These are phyloP conservation scores for Baudoinia panamericana DNA, from an alignment of 495 filamentous ascomycete species.

Conservation along the genomic window DNA sequence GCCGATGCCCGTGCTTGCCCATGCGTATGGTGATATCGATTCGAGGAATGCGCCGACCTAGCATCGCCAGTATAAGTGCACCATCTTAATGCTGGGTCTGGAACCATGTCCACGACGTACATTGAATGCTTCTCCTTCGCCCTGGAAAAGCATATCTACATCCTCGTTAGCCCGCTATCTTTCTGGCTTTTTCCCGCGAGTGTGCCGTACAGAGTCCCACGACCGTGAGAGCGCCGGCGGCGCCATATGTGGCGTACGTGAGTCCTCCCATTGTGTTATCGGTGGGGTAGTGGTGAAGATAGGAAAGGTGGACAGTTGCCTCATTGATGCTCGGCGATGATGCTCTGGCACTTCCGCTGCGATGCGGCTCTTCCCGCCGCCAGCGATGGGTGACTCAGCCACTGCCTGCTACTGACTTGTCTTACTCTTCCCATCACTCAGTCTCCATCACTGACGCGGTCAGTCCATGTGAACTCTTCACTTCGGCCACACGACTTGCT, in stretches of 20 bases:
- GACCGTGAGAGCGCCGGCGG: constrained; percentile 58
- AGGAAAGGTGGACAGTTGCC: constrained; percentile 5
- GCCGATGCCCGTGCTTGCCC: constrained; percentile 80
- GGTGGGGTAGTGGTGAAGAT: constrained; percentile 2
- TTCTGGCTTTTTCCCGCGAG: constrained; percentile 12
- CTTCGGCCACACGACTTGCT: too few species aligned
- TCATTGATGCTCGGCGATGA: not conserved
- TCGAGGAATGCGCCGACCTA: constrained; percentile 92
- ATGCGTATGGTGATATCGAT: constrained; percentile 83
- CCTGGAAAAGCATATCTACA: constrained; percentile 93
- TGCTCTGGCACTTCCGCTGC: not conserved
- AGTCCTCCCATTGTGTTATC: constrained; percentile 26
- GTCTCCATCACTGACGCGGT: too few species aligned
- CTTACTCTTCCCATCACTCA: too few species aligned
- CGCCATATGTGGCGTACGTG: constrained; percentile 55
- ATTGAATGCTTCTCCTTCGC: constrained; percentile 91
- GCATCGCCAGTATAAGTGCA: constrained; percentile 2
- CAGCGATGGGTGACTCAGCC: not conserved
- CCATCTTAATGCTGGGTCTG: constrained; percentile 1
- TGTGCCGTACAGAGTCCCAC: constrained; percentile 70
- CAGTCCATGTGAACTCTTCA: too few species aligned
- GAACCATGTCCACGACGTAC: constrained; percentile 39
- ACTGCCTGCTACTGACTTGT: too few species aligned
- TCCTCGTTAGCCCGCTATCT: constrained; percentile 27
- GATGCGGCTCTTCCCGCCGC: not conserved